phyloP scores from a whole-genome alignment of 2,329 filamentous ascomycete genomes.

The Fusarium coffeatum region DNA sequence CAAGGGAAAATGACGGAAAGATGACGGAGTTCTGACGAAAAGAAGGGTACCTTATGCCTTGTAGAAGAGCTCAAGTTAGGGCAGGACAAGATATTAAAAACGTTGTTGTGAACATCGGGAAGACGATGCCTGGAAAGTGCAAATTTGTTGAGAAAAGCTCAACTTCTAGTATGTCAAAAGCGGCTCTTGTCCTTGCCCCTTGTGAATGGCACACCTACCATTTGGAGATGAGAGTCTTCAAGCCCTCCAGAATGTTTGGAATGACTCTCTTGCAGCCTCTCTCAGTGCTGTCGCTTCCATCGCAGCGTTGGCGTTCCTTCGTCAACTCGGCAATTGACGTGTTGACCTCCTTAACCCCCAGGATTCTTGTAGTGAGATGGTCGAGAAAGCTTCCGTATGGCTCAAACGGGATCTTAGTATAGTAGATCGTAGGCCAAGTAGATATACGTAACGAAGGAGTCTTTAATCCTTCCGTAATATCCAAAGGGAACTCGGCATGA shows the following conservation, averaged over 20 bases:
- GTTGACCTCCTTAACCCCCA: background rate
- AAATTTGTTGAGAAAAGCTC: background rate
- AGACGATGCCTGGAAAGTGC: too few species aligned
- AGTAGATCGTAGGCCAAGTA: background rate
- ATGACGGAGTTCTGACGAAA: background rate
- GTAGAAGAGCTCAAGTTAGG: too few species aligned
- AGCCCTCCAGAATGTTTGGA: too few species aligned
- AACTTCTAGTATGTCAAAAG: rapidly evolving
- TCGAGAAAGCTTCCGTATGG: background rate
- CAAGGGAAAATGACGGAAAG: rapidly evolving
- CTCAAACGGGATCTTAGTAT: background rate
- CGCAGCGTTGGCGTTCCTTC: rapidly evolving
- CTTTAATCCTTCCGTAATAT: background rate
- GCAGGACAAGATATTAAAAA: too few species aligned
- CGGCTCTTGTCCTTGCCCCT: too few species aligned
- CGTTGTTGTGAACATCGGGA: too few species aligned
- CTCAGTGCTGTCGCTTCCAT: too few species aligned
- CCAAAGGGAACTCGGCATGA: background rate
- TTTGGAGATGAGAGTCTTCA: background rate
- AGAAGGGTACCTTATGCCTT: too few species aligned
- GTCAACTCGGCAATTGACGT: too few species aligned
- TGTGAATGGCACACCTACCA: background rate
- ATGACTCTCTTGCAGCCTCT: too few species aligned
- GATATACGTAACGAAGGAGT: background rate
- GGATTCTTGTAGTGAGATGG: background rate